phyloP scores from a whole-genome alignment of 192 early-diverging fungal species.

The Geosiphon pyriformis region DNA sequence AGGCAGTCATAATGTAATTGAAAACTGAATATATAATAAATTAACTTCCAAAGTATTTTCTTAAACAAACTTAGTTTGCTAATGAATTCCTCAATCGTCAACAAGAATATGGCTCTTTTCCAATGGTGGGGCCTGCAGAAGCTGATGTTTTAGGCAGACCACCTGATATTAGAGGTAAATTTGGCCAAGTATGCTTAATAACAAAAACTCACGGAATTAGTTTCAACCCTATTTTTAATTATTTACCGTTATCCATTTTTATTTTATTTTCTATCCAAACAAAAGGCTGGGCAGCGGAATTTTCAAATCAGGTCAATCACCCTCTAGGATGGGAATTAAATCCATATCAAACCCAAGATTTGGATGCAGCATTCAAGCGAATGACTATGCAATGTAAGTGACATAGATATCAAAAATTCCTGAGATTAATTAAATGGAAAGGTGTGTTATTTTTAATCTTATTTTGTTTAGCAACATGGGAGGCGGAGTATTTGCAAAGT shows the following conservation, averaged over 20 bases:
- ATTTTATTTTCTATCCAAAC: background rate
- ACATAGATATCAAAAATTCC: background rate
- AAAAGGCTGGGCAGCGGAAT: conserved; percentile 32
- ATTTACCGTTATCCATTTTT: background rate
- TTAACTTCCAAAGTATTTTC: background rate
- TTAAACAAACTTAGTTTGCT: conserved; percentile 3
- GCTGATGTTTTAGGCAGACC: background rate
- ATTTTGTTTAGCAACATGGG: conserved; percentile 35
- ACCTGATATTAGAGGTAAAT: background rate
- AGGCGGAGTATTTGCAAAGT: conserved; percentile 45
- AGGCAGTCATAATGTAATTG: background rate
- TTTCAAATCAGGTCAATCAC: conserved; percentile 5
- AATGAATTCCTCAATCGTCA: conserved; percentile 15
- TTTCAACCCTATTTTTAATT: too few species aligned
- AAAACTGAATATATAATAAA: background rate
- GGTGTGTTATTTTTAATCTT: background rate
- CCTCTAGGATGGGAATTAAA: conserved; percentile 32
- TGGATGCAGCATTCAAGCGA: conserved; percentile 39
- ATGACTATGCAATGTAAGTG: conserved; percentile 21
- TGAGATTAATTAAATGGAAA: background rate
- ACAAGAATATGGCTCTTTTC: background rate
- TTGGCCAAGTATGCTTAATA: too few species aligned
- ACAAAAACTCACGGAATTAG: background rate
- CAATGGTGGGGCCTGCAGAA: background rate
- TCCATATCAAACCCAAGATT: conserved; percentile 31